These are phyloP conservation scores for Serendipita vermifera DNA, from an alignment of 768 basidiomycete species.

Conservation along the genomic window DNA sequence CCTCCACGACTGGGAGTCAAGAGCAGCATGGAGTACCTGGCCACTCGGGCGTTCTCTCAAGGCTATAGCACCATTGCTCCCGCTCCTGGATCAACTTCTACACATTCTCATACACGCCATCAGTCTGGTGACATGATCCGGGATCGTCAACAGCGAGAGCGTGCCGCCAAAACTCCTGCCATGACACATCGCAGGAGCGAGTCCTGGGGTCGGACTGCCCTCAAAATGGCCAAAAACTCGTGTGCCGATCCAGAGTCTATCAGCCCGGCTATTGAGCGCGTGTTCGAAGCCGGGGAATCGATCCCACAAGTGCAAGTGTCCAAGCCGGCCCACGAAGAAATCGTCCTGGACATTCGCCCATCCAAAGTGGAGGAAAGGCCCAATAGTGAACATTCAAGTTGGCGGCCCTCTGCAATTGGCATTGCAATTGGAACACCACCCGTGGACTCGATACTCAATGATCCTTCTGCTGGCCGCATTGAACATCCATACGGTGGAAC, in stretches of 20 bases:
- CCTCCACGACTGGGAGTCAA: neutral
- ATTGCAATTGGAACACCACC: constrained; percentile 33
- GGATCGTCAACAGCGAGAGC: neutral
- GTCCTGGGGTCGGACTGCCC: neutral
- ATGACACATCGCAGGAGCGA: constrained; percentile 6
- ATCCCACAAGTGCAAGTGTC: neutral
- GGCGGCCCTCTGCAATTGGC: constrained; percentile 30
- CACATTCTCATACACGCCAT: neutral
- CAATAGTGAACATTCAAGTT: too few relatives aligned
- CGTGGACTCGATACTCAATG: constrained; percentile 18
- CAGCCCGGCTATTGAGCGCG: neutral
- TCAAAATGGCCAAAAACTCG: neutral
- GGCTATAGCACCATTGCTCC: too few relatives aligned
- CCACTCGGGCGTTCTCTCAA: neutral
- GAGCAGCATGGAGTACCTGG: neutral
- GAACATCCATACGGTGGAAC: constrained; percentile 18
- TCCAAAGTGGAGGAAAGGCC: neutral
- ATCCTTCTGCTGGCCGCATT: constrained; percentile 9
- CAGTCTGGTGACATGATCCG: neutral
- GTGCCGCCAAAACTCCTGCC: neutral
- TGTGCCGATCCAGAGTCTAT: neutral
- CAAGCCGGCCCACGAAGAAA: neutral
- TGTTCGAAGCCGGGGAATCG: neutral
- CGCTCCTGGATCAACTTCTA: neutral
- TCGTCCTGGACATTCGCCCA: neutral